Evolutionary conservation across 2,329 filamentous ascomycete species (phyloP).

Genomic region (Talaromyces sp.): DNA sequence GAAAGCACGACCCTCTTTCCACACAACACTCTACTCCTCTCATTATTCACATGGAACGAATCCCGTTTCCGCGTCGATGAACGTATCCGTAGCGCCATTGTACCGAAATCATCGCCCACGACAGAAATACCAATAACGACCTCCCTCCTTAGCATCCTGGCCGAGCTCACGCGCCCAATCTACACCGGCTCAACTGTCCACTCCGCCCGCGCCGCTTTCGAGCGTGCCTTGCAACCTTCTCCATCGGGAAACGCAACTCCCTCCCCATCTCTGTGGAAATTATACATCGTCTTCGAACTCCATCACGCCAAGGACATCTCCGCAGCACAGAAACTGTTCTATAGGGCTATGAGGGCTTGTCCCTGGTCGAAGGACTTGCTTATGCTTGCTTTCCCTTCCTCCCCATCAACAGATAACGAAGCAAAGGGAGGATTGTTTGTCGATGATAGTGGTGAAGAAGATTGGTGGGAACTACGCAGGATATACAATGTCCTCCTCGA

Average conservation of each 20-base stretch:
- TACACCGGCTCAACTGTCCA: conserved; percentile 48
- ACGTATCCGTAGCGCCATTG: conserved; percentile 65
- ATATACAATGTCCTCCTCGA: conserved; percentile 57
- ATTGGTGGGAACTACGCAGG: conserved; percentile 51
- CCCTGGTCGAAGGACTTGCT: conserved; percentile 63
- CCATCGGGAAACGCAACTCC: conserved; percentile 21
- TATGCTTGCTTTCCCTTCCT: conserved; percentile 51
- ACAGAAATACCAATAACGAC: conserved; percentile 39
- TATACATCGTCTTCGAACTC: conserved; percentile 51
- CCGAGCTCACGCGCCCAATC: conserved; percentile 49
- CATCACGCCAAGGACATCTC: conserved; percentile 36
- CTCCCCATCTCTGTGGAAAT: conserved; percentile 47
- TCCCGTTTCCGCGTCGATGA: conserved; percentile 69
- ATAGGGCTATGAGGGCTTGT: conserved; percentile 53
- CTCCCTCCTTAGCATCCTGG: conserved; percentile 55
- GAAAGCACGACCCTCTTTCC: conserved; percentile 65
- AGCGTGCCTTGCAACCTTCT: conserved; percentile 46
- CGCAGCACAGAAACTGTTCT: conserved; percentile 53
- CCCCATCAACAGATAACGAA: conserved; percentile 27
- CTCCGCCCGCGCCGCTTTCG: conserved; percentile 54
- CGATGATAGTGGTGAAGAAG: background rate
- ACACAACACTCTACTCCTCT: conserved; percentile 70
- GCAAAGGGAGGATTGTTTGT: conserved; percentile 10
- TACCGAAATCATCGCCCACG: conserved; percentile 18
- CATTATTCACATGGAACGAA: conserved; percentile 70